phyloP scores from a whole-genome alignment of 176 grass and related monocot genomes.

The Triticum monococcum region DNA sequence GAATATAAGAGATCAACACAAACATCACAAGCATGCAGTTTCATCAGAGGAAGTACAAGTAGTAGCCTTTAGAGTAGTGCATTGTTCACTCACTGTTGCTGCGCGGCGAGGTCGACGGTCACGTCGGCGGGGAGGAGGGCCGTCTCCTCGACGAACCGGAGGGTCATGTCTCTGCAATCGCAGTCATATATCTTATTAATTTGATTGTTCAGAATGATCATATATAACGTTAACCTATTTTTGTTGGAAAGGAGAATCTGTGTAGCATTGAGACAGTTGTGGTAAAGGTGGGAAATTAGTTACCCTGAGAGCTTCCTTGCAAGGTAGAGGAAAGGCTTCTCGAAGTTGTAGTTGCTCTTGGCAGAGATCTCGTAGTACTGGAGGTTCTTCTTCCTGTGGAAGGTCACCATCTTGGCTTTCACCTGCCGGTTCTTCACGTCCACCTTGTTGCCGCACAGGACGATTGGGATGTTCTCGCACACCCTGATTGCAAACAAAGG shows the following conservation, averaged over 20 bases:
- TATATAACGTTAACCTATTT: background rate
- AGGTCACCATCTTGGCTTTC: conserved; percentile 74
- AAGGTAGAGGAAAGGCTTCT: conserved; percentile 80
- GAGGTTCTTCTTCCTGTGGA: conserved; percentile 78
- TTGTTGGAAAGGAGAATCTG: background rate
- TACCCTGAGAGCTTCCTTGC: conserved; percentile 76
- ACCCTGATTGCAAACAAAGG: conserved; percentile 37
- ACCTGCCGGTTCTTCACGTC: conserved; percentile 78
- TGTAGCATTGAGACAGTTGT: background rate
- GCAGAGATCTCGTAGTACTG: conserved; percentile 93
- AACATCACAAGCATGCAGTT: background rate
- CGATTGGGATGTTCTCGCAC: conserved; percentile 63
- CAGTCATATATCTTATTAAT: background rate
- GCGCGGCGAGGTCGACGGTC: conserved; percentile 41
- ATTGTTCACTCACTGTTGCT: conserved; percentile 45
- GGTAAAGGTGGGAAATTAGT: background rate
- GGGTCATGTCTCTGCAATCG: conserved; percentile 32
- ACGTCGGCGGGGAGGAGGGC: conserved; percentile 67
- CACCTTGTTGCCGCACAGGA: conserved; percentile 82
- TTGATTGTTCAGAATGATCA: conserved; percentile 9
- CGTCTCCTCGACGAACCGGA: conserved; percentile 54
- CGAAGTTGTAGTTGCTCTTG: conserved; percentile 89
- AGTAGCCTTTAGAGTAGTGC: background rate
- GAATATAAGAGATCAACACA: background rate
- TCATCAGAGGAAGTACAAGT: background rate